Evolutionary conservation across 1,284 basidiomycete genomes (phyloP).

Genomic region (Lentinus polychrous): DNA sequence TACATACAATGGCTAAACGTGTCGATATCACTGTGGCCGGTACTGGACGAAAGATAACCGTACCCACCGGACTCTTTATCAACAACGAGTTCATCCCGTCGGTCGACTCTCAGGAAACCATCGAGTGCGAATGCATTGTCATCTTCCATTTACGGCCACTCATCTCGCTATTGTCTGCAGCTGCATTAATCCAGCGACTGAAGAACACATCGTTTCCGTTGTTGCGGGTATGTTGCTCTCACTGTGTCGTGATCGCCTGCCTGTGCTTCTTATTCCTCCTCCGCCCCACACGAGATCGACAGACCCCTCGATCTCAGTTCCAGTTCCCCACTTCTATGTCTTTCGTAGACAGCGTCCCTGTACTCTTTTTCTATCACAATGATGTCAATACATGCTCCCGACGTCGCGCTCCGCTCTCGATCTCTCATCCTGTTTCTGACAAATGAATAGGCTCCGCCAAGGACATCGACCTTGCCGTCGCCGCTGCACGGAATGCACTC

Average conservation of each 20-base stretch:
- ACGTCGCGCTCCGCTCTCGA: not conserved
- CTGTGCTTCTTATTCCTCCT: not conserved
- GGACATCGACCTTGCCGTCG: slow-evolving; percentile 81
- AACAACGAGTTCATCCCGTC: slow-evolving; percentile 80
- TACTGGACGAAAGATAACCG: slow-evolving; percentile 44
- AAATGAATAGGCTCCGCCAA: slow-evolving; percentile 49
- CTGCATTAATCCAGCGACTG: slow-evolving; percentile 69
- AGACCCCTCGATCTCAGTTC: not conserved
- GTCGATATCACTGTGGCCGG: slow-evolving; percentile 22
- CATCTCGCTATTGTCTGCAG: slow-evolving; percentile 30
- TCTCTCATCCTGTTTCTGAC: not conserved
- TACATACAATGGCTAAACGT: slow-evolving; percentile 17
- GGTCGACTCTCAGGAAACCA: slow-evolving; percentile 50
- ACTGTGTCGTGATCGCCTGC: too few relatives aligned
- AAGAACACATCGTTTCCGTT: slow-evolving; percentile 61
- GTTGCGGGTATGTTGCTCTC: slow-evolving; percentile 57
- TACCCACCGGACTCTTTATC: slow-evolving; percentile 86
- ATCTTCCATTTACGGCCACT: not conserved
- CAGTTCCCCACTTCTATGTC: not conserved
- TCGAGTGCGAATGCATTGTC: slow-evolving; percentile 39
- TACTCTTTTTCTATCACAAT: not conserved
- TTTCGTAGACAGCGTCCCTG: not conserved
- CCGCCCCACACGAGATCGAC: too few relatives aligned
- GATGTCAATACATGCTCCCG: not conserved
- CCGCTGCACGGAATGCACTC: slow-evolving; percentile 80